Percentiles rank a stretch among this genome's conserved stretches.
These are phyloP conservation scores for Russula griseocarnosa DNA, from an alignment of 768 basidiomycete genomes.

Conservation along the genomic window DNA sequence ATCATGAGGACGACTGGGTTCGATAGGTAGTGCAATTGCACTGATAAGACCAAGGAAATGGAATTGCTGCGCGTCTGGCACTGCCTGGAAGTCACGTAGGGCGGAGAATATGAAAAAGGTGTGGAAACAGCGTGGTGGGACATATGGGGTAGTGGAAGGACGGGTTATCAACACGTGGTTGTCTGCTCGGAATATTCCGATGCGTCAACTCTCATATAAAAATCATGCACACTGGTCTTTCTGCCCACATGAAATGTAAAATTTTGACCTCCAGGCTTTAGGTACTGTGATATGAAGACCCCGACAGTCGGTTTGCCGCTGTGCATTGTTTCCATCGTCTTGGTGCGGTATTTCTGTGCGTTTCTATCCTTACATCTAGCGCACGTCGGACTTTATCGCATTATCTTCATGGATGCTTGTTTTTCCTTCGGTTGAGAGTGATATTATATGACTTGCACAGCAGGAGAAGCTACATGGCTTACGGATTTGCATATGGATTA, in stretches of 20 bases:
- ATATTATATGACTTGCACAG: neutral
- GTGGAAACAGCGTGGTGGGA: slow-evolving; percentile 11
- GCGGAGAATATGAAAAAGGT: neutral
- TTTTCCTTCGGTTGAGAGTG: neutral
- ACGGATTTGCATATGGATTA: no score
- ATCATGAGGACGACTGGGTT: neutral
- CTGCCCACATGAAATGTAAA: neutral
- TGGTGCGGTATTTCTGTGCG: neutral
- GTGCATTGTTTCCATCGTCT: neutral
- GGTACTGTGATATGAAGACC: neutral
- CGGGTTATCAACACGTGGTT: slow-evolving; percentile 2
- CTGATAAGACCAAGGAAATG: neutral
- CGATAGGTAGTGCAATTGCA: neutral
- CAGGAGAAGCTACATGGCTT: no score
- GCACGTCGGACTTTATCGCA: neutral
- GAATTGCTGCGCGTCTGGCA: neutral
- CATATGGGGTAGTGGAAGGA: neutral
- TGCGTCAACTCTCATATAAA: neutral
- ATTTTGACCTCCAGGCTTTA: neutral
- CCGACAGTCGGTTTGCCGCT: neutral
- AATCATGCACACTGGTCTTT: neutral
- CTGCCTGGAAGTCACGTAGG: neutral
- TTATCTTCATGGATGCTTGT: neutral
- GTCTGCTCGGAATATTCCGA: neutral
- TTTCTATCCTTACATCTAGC: neutral